These are phyloP conservation scores for Triticum dicoccoides DNA, from an alignment of 176 grass and related monocot genomes.

Conservation along the genomic window DNA sequence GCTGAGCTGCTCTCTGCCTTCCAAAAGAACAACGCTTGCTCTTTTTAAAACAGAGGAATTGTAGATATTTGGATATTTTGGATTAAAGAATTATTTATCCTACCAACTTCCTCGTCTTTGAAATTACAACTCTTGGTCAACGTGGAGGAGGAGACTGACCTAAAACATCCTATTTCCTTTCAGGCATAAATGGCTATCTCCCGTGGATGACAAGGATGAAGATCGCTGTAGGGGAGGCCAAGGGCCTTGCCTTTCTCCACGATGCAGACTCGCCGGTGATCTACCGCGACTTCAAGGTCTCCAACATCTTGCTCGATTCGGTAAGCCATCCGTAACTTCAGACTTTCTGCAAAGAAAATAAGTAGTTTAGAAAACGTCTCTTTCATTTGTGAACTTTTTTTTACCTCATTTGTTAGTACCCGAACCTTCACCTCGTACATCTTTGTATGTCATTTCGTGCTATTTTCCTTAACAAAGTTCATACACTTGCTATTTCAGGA, in stretches of 20 bases:
- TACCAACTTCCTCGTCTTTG: not conserved
- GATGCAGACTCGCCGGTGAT: no score
- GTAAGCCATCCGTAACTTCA: constrained; percentile 26
- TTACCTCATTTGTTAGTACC: no score
- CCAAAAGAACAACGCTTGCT: not conserved
- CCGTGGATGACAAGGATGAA: no score
- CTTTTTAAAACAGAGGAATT: not conserved
- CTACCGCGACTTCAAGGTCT: not conserved
- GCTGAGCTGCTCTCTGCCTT: constrained; percentile 25
- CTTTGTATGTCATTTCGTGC: not conserved
- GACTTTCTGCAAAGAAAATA: not conserved
- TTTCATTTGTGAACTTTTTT: not conserved
- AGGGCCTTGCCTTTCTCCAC: no score
- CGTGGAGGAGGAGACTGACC: constrained; percentile 29
- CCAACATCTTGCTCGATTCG: constrained; percentile 66
- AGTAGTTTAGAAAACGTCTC: not conserved
- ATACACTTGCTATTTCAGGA: constrained; percentile 43
- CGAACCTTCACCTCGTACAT: no score
- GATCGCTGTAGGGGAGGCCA: no score
- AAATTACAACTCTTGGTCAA: not conserved
- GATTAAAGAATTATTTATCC: not conserved
- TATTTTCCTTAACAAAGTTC: constrained; percentile 9
- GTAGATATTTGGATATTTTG: not conserved
- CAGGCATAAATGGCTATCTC: no score
- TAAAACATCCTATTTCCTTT: no score